Evolutionary conservation across 345 rosid genomes (phyloP).

Genomic region (Salix purpurea): DNA sequence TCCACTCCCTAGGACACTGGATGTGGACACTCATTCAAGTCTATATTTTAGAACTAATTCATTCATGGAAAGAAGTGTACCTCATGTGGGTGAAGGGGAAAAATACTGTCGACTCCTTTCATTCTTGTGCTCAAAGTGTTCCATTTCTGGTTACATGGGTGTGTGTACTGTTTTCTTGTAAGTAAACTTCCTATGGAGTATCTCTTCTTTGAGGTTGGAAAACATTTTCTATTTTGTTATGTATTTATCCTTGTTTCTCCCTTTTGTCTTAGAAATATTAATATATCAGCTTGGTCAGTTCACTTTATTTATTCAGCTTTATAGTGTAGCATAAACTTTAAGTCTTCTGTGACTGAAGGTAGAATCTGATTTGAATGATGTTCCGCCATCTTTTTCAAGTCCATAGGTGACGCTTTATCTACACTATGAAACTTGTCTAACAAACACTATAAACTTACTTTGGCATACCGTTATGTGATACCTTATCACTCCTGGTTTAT

Average conservation of each 20-base stretch:
- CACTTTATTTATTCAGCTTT: neutral
- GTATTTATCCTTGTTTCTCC: neutral
- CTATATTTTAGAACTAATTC: neutral
- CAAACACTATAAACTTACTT: neutral
- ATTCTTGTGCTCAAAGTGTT: neutral
- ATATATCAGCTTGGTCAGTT: neutral
- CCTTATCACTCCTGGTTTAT: neutral
- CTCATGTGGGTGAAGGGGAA: neutral
- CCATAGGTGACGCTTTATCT: neutral
- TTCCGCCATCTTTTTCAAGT: neutral
- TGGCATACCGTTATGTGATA: neutral
- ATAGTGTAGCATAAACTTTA: neutral
- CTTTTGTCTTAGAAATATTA: neutral
- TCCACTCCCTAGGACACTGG: neutral
- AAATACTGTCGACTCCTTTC: neutral
- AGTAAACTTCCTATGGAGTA: neutral
- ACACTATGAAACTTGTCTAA: neutral
- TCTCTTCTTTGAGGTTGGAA: neutral
- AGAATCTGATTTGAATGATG: neutral
- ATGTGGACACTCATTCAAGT: neutral
- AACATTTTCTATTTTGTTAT: neutral
- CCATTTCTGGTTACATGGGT: neutral
- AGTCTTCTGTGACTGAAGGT: neutral
- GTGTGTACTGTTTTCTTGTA: neutral
- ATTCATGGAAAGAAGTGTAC: neutral